Evolutionary conservation across 1,139 yeast genomes (phyloP), one percentile per base, ranked within the genome.

Genomic region (Suhomyces choctaworum): DNA sequence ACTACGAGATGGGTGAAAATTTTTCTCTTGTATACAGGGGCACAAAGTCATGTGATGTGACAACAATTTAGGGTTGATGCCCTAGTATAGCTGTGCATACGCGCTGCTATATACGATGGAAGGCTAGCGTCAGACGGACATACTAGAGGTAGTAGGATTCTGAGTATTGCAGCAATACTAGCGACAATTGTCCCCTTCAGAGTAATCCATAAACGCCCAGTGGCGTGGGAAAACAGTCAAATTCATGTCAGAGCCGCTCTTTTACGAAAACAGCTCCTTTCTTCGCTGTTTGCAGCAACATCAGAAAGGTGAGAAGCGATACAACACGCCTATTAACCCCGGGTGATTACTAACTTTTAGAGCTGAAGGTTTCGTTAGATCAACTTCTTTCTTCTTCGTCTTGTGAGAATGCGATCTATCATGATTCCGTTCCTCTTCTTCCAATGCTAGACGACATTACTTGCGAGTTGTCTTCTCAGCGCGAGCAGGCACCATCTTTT

Each of bases 61-160:
- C 22, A 36, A 36, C 36, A 36, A 27, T 29, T 3, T 7, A 14
- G 40, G 33, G 34, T 37, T 29, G 7, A 22, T 11, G 12, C 24
- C 10, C 12, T 8, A 22, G 10, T n/a, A 22, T n/a, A n/a, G n/a
- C n/a, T n/a, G n/a, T n/a, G n/a, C n/a, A n/a, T n/a, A n/a, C n/a
- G n/a, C n/a, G n/a, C n/a, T n/a, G n/a, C n/a, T n/a, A n/a, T n/a
- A n/a, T n/a, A n/a, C n/a, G n/a, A n/a, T n/a, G n/a, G n/a, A n/a
- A n/a, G n/a, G n/a, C n/a, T n/a, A n/a, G n/a, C n/a, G n/a, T n/a
- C n/a, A n/a, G n/a, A n/a, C n/a, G n/a, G n/a, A n/a, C n/a, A n/a
- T n/a, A n/a, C n/a, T n/a, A n/a, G n/a, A n/a, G n/a, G n/a, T n/a
- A n/a, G n/a, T n/a, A n/a, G n/a, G n/a, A n/a, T n/a, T n/a, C n/a